Evolutionary conservation across 768 basidiomycete species (phyloP).

Genomic region (Mycena vulgaris): DNA sequence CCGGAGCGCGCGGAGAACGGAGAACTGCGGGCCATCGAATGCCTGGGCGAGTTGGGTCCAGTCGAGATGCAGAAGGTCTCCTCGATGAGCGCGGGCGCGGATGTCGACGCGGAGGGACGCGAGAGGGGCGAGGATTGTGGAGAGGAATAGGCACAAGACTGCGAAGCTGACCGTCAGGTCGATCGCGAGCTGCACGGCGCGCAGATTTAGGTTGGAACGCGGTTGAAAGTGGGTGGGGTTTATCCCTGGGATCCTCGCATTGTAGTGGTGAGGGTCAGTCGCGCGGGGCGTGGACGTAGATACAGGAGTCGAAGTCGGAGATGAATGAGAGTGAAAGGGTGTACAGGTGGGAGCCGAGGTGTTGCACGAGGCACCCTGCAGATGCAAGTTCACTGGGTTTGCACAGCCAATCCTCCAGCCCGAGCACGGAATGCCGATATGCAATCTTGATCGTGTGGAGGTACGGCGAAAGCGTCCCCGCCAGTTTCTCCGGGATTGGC

Average conservation of each 20-base stretch:
- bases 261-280: not conserved
- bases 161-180: not conserved
- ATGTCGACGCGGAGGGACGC: not conserved
- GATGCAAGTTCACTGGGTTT: not conserved
- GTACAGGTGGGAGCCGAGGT: not conserved
- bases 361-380: not conserved
- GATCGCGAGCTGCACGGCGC: not conserved
- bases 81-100: not conserved
- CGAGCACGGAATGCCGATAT: not conserved
- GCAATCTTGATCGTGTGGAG: not conserved
- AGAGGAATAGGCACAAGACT: not conserved
- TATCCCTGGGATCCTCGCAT: not conserved
- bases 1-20: not conserved
- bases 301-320: not conserved
- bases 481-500: not conserved
- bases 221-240: not conserved
- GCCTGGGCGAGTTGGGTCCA: not conserved
- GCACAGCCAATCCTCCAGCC: not conserved
- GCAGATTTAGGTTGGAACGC: not conserved
- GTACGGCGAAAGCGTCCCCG: not conserved
- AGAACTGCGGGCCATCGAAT: not conserved
- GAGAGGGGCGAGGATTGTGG: not conserved
- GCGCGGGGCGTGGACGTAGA: not conserved
- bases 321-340: not conserved
- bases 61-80: not conserved